A percentile compares a stretch with the other conserved stretches of the same genome.
phyloP scores from a whole-genome alignment of 2,329 filamentous ascomycete species.

The Dothidotthia symphoricarpi region DNA sequence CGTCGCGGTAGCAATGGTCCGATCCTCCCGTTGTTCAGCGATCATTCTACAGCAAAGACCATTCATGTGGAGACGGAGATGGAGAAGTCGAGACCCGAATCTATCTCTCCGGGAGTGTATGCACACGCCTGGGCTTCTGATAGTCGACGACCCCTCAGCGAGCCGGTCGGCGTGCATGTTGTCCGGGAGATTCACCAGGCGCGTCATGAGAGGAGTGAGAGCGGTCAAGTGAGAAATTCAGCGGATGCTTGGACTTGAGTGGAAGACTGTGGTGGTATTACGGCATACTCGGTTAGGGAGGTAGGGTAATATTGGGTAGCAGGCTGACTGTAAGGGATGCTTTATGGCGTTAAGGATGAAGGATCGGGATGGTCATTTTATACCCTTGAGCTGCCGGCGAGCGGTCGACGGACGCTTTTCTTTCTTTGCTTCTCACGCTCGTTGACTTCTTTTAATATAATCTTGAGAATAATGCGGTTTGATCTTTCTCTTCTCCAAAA shows the following conservation, averaged over 20 bases:
- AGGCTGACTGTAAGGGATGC: too few relatives aligned
- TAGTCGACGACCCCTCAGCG: constrained; percentile 2
- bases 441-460: too few relatives aligned
- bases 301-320: too few relatives aligned
- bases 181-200: constrained; percentile 26
- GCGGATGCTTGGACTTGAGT: constrained; percentile 11
- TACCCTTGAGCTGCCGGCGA: too few relatives aligned
- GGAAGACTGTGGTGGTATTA: not conserved
- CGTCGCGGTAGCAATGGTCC: constrained; percentile 3
- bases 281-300: too few relatives aligned
- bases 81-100: too few relatives aligned
- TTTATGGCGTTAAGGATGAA: too few relatives aligned
- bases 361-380: too few relatives aligned
- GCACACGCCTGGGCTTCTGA: constrained; percentile 28
- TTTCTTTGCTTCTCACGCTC: too few relatives aligned
- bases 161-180: constrained; percentile 22
- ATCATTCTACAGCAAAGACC: constrained; percentile 4
- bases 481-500: too few relatives aligned
- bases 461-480: too few relatives aligned
- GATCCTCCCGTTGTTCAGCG: constrained; percentile 22
- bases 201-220: constrained; percentile 6
- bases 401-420: too few relatives aligned
- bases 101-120: constrained; percentile 11
- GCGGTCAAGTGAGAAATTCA: constrained; percentile 8
- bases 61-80: not conserved